Conservation (phyloP, 192 early-diverging fungal species). For the Lobosporangium transversale region DNA sequence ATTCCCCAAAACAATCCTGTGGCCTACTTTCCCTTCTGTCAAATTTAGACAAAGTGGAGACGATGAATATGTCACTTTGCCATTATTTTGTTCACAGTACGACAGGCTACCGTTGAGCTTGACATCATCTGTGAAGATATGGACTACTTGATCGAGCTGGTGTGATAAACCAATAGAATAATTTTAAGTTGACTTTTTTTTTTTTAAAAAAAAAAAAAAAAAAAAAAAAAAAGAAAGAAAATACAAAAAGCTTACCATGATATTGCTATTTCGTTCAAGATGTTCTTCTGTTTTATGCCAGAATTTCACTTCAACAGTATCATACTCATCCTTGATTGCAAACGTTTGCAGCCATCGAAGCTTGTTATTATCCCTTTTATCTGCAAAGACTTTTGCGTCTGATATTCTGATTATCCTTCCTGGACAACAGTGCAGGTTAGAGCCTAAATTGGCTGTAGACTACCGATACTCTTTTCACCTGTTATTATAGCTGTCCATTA, state of each 20-base stretch:
- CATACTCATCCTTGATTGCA: slow-evolving; percentile 37
- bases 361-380: slow-evolving; percentile 18
- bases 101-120: slow-evolving; percentile 19
- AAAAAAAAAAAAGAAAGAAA: not conserved
- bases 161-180: too few species aligned
- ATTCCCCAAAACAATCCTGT: slow-evolving; percentile 26
- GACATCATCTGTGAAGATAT: slow-evolving; percentile 42
- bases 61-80: slow-evolving; percentile 1
- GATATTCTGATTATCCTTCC: slow-evolving; percentile 28
- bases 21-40: slow-evolving; percentile 32
- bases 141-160: slow-evolving; percentile 46
- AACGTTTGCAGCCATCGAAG: slow-evolving; percentile 31
- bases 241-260: too few species aligned
- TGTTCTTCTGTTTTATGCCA: slow-evolving; percentile 46
- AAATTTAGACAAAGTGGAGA: slow-evolving; percentile 23
- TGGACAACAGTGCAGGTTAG: too few species aligned
- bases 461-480: too few species aligned
- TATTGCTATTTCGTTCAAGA: too few species aligned
- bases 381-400: slow-evolving; percentile 21
- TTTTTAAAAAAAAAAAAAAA: too few species aligned
- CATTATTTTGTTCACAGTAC: not conserved
- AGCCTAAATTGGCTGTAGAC: too few species aligned
- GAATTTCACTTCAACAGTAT: slow-evolving; percentile 36
- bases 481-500: not conserved
- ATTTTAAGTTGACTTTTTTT: too few species aligned